Conservation (phyloP, 1,284 basidiomycete genomes). For the Ceratobasidium sp. region DNA sequence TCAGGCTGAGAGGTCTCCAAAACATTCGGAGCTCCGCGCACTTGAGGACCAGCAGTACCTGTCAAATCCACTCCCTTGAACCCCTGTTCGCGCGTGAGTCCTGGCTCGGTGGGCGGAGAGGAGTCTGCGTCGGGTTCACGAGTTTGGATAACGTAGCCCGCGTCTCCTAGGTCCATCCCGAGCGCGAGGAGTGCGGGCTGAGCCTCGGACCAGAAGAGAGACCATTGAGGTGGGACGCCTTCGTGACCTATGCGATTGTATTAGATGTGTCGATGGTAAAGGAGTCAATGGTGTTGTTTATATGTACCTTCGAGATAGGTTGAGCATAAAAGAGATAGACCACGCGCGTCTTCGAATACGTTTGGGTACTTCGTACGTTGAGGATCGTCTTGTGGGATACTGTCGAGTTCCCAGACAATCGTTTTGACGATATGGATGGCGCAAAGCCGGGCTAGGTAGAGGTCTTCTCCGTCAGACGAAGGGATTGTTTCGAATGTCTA, state of each 20-base stretch:
- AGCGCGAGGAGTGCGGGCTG: slow-evolving; percentile 28
- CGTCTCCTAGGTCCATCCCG: slow-evolving; percentile 40
- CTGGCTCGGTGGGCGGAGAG: slow-evolving; percentile 1
- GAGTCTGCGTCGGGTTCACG: slow-evolving; percentile 22
- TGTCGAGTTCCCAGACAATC: slow-evolving; percentile 38
- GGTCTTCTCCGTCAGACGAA: slow-evolving; percentile 28
- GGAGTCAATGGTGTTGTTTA: not conserved
- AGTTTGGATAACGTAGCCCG: slow-evolving; percentile 32
- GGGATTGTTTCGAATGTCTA: slow-evolving; percentile 40
- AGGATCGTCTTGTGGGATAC: slow-evolving; percentile 23
- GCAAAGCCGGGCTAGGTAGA: slow-evolving; percentile 37
- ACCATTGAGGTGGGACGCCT: slow-evolving; percentile 12
- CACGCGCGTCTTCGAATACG: slow-evolving; percentile 38
- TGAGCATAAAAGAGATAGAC: slow-evolving; percentile 9
- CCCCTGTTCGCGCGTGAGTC: slow-evolving; percentile 25
- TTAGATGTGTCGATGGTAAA: not conserved
- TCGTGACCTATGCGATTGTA: slow-evolving; percentile 7
- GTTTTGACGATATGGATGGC: slow-evolving; percentile 36
- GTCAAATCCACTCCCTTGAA: slow-evolving; percentile 41
- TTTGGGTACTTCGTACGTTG: slow-evolving; percentile 35
- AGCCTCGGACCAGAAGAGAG: slow-evolving; percentile 34
- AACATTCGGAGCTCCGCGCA: slow-evolving; percentile 34
- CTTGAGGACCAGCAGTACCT: slow-evolving; percentile 28
- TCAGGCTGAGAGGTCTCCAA: slow-evolving; percentile 32
- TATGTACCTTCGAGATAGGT: slow-evolving; percentile 35